Evolutionary conservation across 768 basidiomycete species (phyloP).

Genomic region (Mycena maculata): DNA sequence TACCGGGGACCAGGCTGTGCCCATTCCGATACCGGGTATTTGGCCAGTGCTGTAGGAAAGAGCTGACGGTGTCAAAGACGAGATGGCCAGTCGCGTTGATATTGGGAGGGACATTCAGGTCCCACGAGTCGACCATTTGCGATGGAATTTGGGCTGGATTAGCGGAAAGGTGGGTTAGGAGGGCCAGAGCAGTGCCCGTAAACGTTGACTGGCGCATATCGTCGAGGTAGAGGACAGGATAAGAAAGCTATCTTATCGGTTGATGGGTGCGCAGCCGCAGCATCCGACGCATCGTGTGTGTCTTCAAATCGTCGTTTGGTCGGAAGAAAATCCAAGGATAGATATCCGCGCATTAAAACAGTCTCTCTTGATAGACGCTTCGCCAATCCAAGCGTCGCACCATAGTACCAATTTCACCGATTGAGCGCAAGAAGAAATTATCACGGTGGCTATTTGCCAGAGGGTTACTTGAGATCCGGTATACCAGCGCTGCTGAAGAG

Average conservation of each 20-base stretch:
- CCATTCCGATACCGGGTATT: conserved; percentile 48
- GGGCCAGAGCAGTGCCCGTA: background rate
- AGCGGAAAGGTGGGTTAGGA: background rate
- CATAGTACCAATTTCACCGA: no score
- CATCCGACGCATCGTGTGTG: background rate
- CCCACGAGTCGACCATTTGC: conserved; percentile 34
- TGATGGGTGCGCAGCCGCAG: background rate
- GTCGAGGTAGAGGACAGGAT: background rate
- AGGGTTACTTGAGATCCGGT: no score
- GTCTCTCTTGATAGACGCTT: no score
- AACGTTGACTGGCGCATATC: conserved; percentile 12
- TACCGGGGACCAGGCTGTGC: conserved; percentile 47
- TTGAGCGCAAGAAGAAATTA: no score
- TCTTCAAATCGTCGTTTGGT: no score
- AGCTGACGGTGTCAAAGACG: conserved; percentile 38
- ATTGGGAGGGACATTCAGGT: conserved; percentile 36
- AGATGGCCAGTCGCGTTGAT: conserved; percentile 42
- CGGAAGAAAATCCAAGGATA: no score
- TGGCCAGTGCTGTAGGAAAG: conserved; percentile 49
- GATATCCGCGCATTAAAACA: no score
- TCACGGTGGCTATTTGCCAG: no score
- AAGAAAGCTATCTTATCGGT: background rate
- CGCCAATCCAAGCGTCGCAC: no score
- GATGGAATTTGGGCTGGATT: conserved; percentile 10
- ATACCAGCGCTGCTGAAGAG: no score